A percentile compares a stretch with the other conserved stretches of the same genome.
These are phyloP conservation scores for Calcarisporium arbuscula DNA, from an alignment of 2,329 filamentous ascomycete genomes.

Conservation along the genomic window DNA sequence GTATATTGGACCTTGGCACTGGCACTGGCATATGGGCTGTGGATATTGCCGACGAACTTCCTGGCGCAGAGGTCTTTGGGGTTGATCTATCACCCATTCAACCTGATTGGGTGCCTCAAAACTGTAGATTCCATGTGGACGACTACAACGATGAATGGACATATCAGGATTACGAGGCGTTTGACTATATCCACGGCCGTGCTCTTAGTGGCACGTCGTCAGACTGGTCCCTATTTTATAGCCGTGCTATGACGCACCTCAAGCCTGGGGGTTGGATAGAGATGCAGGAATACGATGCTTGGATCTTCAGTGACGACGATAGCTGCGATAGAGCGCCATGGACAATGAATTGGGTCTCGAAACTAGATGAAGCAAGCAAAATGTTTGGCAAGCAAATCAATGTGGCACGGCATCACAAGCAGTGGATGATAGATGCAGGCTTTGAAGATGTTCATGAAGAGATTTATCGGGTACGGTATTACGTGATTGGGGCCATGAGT, in stretches of 20 bases:
- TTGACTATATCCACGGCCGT: constrained; percentile 28
- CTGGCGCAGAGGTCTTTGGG: constrained; percentile 32
- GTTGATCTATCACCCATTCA: constrained; percentile 55
- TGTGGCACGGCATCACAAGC: constrained; percentile 27
- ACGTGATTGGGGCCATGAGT: not conserved
- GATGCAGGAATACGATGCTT: constrained; percentile 32
- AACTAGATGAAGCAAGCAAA: constrained; percentile 27
- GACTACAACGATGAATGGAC: constrained; percentile 51
- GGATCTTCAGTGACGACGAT: constrained; percentile 32
- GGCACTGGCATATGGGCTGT: constrained; percentile 58
- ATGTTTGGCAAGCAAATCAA: constrained; percentile 33
- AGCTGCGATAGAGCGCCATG: constrained; percentile 28
- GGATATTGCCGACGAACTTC: constrained; percentile 45
- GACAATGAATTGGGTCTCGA: constrained; percentile 32
- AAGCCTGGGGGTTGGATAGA: constrained; percentile 31
- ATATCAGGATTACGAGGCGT: constrained; percentile 29
- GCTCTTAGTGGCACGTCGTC: constrained; percentile 25
- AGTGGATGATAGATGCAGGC: constrained; percentile 31
- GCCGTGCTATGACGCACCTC: constrained; percentile 19
- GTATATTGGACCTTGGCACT: constrained; percentile 51
- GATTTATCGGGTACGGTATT: constrained; percentile 19
- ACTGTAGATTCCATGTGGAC: constrained; percentile 60
- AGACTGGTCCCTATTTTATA: constrained; percentile 25
- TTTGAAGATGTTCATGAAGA: constrained; percentile 28
- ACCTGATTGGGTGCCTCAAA: constrained; percentile 50